phyloP scores from a whole-genome alignment of 1,284 basidiomycete genomes.

The Cryptococcus sp. region DNA sequence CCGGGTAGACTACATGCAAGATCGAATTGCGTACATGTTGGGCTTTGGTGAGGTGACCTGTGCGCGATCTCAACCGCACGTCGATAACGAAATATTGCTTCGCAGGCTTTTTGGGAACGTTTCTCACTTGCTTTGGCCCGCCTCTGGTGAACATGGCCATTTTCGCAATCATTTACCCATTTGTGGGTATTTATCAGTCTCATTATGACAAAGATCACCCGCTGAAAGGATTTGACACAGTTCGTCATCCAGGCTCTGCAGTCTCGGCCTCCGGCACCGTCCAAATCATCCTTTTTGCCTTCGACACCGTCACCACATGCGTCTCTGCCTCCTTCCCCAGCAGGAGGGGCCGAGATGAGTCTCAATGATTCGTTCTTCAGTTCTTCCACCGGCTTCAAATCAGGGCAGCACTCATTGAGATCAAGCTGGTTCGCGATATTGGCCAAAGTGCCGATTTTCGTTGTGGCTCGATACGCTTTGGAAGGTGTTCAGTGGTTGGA shows the following conservation, averaged over 20 bases:
- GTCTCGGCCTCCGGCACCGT: constrained; percentile 35
- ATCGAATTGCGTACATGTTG: constrained; percentile 45
- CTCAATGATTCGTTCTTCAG: constrained; percentile 27
- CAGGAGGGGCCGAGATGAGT: constrained; percentile 1
- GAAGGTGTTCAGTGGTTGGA: constrained; percentile 39
- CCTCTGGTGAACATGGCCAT: constrained; percentile 51
- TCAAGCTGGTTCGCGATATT: background rate
- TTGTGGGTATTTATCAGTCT: constrained; percentile 33
- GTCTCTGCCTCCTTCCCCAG: constrained; percentile 27
- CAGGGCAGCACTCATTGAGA: background rate
- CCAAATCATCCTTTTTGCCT: constrained; percentile 24
- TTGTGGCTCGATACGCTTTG: constrained; percentile 42
- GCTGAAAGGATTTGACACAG: constrained; percentile 16
- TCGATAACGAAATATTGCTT: background rate
- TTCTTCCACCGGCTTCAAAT: background rate
- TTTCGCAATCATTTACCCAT: constrained; percentile 52
- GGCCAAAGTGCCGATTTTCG: constrained; percentile 40
- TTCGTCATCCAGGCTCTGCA: constrained; percentile 52
- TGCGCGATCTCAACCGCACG: background rate
- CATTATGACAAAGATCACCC: background rate
- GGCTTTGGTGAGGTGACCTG: constrained; percentile 46
- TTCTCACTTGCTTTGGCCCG: constrained; percentile 48
- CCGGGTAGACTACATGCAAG: constrained; percentile 42
- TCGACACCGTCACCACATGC: constrained; percentile 31
- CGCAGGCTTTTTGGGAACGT: constrained; percentile 42